Conservation (phyloP, 108 stramenopile species). For the Phaeodactylum tricornutum region DNA sequence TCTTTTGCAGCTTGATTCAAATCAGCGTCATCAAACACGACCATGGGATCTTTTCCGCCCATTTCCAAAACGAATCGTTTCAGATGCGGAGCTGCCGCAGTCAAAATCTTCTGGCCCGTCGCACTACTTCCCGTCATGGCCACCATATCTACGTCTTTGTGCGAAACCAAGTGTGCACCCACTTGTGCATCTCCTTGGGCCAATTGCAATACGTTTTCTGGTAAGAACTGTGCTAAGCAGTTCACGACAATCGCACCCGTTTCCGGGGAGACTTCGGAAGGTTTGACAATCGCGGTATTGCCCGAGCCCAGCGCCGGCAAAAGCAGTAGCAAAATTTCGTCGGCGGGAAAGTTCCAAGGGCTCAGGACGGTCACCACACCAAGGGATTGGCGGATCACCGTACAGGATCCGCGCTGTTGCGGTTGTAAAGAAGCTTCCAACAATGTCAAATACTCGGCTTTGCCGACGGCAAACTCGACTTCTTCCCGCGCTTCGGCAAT, state of each 20-base stretch:
- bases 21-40: constrained; percentile 86
- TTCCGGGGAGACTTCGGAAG: constrained; percentile 86
- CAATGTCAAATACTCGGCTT: constrained; percentile 50
- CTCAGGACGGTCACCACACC: constrained; percentile 74
- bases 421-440: constrained; percentile 40
- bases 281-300: constrained; percentile 82
- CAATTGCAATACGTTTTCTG: constrained; percentile 63
- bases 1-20: constrained; percentile 72
- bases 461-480: constrained; percentile 38
- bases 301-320: constrained; percentile 54
- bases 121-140: constrained; percentile 88
- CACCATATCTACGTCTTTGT: constrained; percentile 62
- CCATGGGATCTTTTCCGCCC: constrained; percentile 90
- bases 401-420: constrained; percentile 26
- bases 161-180: constrained; percentile 57
- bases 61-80: constrained; percentile 80
- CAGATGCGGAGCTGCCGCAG: constrained; percentile 47
- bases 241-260: constrained; percentile 42
- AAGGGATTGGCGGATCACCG: constrained; percentile 56
- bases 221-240: constrained; percentile 43
- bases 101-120: constrained; percentile 66
- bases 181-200: constrained; percentile 82
- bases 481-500: constrained; percentile 62
- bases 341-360: constrained; percentile 84
- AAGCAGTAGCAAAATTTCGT: constrained; percentile 79